Evolutionary conservation across 148 eudicot species (phyloP).

Genomic region (Talinum fruticosum): DNA sequence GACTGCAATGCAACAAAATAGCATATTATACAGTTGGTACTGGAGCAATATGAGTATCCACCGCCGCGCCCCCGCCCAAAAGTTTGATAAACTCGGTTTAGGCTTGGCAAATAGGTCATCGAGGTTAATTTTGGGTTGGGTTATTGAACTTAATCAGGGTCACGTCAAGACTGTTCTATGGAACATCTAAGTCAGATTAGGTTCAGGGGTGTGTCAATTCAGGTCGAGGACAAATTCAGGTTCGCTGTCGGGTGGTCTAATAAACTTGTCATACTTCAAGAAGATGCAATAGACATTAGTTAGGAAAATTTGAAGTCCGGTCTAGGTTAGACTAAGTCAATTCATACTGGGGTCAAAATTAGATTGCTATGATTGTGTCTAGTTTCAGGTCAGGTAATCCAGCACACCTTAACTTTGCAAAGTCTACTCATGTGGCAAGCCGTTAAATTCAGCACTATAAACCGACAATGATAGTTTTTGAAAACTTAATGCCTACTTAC

Average conservation of each 20-base stretch:
- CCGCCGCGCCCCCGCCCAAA: neutral
- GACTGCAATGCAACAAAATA: slow-evolving; percentile 44
- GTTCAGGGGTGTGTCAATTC: neutral
- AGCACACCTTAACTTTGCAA: neutral
- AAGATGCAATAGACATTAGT: neutral
- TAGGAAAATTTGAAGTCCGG: neutral
- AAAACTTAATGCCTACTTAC: slow-evolving; percentile 32
- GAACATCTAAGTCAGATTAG: neutral
- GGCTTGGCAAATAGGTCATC: neutral
- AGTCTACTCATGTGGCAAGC: neutral
- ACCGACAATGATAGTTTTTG: neutral
- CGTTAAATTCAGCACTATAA: neutral
- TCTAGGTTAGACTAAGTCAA: neutral
- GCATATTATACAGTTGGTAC: neutral
- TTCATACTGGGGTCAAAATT: neutral
- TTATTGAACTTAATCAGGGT: neutral
- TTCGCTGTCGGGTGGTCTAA: neutral
- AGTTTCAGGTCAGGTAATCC: neutral
- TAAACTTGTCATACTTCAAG: neutral
- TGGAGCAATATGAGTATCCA: neutral
- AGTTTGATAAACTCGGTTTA: neutral
- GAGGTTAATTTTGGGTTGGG: neutral
- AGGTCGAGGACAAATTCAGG: neutral
- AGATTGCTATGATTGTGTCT: neutral
- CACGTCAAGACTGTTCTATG: neutral